These are phyloP conservation scores for Trichosanthes truncata DNA, from an alignment of 306 rosid genomes.

Conservation along the genomic window DNA sequence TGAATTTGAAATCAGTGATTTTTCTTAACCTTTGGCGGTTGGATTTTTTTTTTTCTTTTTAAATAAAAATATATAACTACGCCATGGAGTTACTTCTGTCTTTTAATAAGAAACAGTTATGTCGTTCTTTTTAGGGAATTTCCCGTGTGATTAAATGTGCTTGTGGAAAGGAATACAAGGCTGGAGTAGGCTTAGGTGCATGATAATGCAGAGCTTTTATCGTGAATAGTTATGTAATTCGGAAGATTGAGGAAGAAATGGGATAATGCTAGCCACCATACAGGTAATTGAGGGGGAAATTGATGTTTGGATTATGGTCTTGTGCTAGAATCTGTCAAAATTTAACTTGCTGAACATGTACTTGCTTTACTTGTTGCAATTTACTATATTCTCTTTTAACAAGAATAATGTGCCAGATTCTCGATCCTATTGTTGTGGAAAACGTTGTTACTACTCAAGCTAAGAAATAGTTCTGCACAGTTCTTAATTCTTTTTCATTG, in stretches of 20 bases:
- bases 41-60: background rate
- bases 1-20: conserved; percentile 18
- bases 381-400: background rate
- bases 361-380: background rate
- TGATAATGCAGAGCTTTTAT: conserved; percentile 12
- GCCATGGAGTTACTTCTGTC: background rate
- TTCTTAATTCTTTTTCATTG: background rate
- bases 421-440: background rate
- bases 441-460: background rate
- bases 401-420: background rate
- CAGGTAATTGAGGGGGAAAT: background rate
- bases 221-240: background rate
- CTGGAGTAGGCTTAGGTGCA: conserved; percentile 27
- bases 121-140: conserved; percentile 39
- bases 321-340: conserved; percentile 4
- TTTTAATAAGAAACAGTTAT: background rate
- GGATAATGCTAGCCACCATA: background rate
- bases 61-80: background rate
- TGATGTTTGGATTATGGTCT: background rate
- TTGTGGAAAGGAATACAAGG: conserved; percentile 66
- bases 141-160: conserved; percentile 56
- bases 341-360: background rate
- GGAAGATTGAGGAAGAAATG: background rate
- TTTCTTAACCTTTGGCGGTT: background rate
- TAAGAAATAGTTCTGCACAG: background rate